These are phyloP conservation scores for Euphorbia lathyris DNA, from an alignment of 345 rosid species.

Conservation along the genomic window DNA sequence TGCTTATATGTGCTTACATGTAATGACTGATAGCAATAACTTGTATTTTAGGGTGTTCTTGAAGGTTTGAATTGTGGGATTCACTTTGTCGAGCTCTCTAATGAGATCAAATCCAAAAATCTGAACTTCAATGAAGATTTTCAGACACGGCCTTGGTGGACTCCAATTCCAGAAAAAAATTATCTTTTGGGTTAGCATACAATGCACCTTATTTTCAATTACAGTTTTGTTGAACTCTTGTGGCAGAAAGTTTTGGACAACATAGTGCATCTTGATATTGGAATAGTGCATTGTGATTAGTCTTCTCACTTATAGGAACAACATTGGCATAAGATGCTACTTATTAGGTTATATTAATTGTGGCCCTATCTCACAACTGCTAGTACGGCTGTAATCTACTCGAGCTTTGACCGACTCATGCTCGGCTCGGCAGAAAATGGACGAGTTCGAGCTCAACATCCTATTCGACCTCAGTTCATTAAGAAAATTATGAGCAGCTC, in stretches of 20 bases:
- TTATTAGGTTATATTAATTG: neutral
- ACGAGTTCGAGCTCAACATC: too few relatives aligned
- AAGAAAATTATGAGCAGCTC: too few relatives aligned
- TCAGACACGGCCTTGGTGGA: slow-evolving; percentile 95
- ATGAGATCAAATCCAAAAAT: slow-evolving; percentile 67
- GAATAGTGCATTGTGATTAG: too few relatives aligned
- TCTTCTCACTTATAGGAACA: neutral
- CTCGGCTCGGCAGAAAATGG: too few relatives aligned
- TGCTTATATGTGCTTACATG: slow-evolving; percentile 3
- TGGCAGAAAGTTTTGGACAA: slow-evolving; percentile 7
- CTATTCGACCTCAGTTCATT: too few relatives aligned
- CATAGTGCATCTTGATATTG: neutral
- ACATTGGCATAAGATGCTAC: neutral
- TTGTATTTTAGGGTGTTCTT: slow-evolving; percentile 57
- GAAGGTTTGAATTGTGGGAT: slow-evolving; percentile 62
- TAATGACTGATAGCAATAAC: slow-evolving; percentile 6
- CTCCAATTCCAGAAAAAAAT: slow-evolving; percentile 77
- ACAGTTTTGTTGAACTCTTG: neutral
- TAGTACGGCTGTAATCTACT: too few relatives aligned
- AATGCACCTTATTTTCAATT: neutral
- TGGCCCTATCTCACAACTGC: too few relatives aligned
- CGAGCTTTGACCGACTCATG: too few relatives aligned
- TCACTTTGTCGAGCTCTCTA: slow-evolving; percentile 70
- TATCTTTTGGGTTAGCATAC: slow-evolving; percentile 65
- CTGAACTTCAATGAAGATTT: slow-evolving; percentile 86